Evolutionary conservation across 1,284 basidiomycete genomes (phyloP).

Genomic region (Ustilago esculenta): DNA sequence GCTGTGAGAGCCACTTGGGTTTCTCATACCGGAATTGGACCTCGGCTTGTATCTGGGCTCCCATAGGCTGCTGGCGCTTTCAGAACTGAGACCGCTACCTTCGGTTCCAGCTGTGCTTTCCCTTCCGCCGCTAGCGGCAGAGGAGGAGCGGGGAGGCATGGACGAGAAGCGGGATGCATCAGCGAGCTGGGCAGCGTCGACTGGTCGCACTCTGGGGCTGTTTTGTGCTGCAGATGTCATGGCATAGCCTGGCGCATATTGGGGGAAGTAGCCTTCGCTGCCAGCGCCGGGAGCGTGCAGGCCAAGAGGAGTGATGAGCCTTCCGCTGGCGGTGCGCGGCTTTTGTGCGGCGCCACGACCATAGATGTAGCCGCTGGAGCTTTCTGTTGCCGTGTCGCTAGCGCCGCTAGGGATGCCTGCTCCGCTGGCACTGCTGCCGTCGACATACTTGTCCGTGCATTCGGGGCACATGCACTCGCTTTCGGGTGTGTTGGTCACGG

Average conservation of each 20-base stretch:
- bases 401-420: conserved; percentile 58
- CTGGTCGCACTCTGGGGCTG: conserved; percentile 18
- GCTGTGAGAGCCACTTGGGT: neutral
- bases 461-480: conserved; percentile 58
- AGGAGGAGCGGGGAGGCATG: conserved; percentile 28
- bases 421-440: conserved; percentile 43
- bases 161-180: conserved; percentile 3
- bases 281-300: conserved; percentile 41
- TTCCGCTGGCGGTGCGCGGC: conserved; percentile 54
- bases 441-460: conserved; percentile 53
- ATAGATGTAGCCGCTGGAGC: conserved; percentile 50
- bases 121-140: conserved; percentile 41
- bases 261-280: conserved; percentile 52
- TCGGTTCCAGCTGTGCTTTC: conserved; percentile 46
- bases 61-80: conserved; percentile 46
- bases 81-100: conserved; percentile 44
- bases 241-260: conserved; percentile 13
- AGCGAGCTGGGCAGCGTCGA: conserved; percentile 2
- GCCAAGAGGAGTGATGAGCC: conserved; percentile 54
- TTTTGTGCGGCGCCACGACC: conserved; percentile 33
- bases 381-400: conserved; percentile 59
- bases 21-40: conserved; percentile 21
- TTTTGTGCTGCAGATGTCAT: conserved; percentile 12
- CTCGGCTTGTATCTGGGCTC: conserved; percentile 43
- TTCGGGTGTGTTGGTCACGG: conserved; percentile 43